Evolutionary conservation across 805 yeast genomes (phyloP).

Genomic region (Yarrowia keelungensis): DNA sequence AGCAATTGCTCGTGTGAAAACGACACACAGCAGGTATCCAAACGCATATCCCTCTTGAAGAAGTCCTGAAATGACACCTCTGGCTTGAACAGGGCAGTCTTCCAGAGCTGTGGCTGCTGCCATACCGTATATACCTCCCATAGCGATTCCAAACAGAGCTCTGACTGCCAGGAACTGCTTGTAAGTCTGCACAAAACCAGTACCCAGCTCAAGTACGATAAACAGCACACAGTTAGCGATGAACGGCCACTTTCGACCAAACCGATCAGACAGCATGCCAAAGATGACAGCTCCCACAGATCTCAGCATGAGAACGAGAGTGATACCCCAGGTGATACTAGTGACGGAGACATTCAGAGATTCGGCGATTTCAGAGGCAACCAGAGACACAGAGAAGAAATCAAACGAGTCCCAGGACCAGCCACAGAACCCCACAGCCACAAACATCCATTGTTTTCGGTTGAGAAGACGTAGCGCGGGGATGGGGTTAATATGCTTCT

Average conservation of each 20-base stretch:
- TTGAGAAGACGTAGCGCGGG: slow-evolving; percentile 12
- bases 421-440: slow-evolving; percentile 64
- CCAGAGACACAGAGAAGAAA: slow-evolving; percentile 67
- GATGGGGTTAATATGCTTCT: slow-evolving; percentile 13
- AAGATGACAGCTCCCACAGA: slow-evolving; percentile 75
- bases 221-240: slow-evolving; percentile 7
- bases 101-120: slow-evolving; percentile 71
- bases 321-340: slow-evolving; percentile 74
- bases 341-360: slow-evolving; percentile 49
- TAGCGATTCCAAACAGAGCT: slow-evolving; percentile 69
- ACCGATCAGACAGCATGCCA: slow-evolving; percentile 54
- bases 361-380: slow-evolving; percentile 52
- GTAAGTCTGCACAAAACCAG: slow-evolving; percentile 4
- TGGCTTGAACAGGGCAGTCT: slow-evolving; percentile 49
- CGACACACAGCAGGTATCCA: slow-evolving; percentile 10
- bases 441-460: slow-evolving; percentile 63
- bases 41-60: slow-evolving; percentile 9
- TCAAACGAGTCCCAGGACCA: slow-evolving; percentile 80
- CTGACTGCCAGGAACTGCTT: slow-evolving; percentile 63
- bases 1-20: slow-evolving; percentile 6
- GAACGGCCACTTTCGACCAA: slow-evolving; percentile 14
- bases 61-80: slow-evolving; percentile 13
- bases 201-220: not conserved
- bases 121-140: slow-evolving; percentile 76
- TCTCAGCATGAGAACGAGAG: slow-evolving; percentile 73